Base-by-base conservation (phyloP, 2,329 filamentous ascomycete species). In the Diaporthe vexans region DNA sequence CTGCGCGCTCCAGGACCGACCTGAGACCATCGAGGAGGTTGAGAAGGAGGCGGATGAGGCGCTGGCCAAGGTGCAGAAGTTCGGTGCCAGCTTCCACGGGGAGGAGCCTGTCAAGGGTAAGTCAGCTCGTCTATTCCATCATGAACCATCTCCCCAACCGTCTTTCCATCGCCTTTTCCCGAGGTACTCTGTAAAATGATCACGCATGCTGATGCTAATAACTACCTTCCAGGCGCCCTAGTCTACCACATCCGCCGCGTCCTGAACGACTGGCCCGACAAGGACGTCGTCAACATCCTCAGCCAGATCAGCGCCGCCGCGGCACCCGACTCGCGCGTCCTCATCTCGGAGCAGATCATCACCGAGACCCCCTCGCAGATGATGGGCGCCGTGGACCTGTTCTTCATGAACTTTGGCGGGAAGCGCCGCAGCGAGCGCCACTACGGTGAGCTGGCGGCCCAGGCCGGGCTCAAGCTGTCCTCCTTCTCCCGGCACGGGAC, bases 221-320 rank as follows among this genome's bases (percentile, higher is more conserved):
- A 17, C 0, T 13, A 11, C 13, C 35, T 17, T 10, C 33, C 35
- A 79, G 80, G 79, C 6, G 80, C 80, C 0, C 37, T 74, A 9
- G 75, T 81, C 10, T 81, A 82, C 73, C 71, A 79, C 58, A 74
- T 81, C 33, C 77, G 78, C 4, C 76, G 79, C 19, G 75, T 81
- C n/a, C 75, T 82, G 7, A 78, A 81, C 48, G 78, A 81, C 69
- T 81, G 81, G 73, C 76, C 78, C 54, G 80, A 81, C 48, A 43
- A 63, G 11, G 70, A 76, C 26, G 77, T 77, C 15, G 68, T 59
- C 1, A 72, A 73, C 4, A 78, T 81, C 48, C 74, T 80, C 1
- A 54, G 63, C 1, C 77, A 72, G 17, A 74, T 80, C 51, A 76
- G 77, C 2, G 74, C 76, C 3, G 79, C 78, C 3, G 72, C 80